Base-by-base conservation (phyloP, 768 basidiomycete species). In the Boletus pseudo-olivaceus region DNA sequence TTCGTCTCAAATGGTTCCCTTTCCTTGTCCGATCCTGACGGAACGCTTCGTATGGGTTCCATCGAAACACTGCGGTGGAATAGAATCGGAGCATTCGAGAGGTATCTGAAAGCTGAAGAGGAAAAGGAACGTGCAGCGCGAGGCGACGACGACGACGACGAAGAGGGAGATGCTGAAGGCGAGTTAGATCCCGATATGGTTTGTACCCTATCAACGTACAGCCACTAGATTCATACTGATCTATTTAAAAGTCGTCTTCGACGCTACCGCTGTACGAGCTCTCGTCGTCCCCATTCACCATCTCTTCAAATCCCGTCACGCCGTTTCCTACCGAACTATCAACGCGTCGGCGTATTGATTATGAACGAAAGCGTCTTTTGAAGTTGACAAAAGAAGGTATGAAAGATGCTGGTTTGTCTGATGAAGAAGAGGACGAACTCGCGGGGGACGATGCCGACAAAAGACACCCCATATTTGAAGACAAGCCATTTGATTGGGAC, bases 1-100 rank as follows among this genome's bases (percentile, higher is more conserved):
- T 88, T 90, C 65, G 59, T 61, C 7, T 84, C 83, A 1, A 70
- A 72, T 20, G 82, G 82, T 0, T 71, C 68, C 3, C 38, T 69
- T 35, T 67, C 64, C n/a, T 29, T 69, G 27, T 64, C 59, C 9
- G 20, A 63, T 40, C 69, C 67, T 2, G 61, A 53, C 1, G 55
- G 30, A 19, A 62, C 63, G 23, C 50, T 69, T 45, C 63, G 58
- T 4, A 60, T 65, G 49, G 61, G 67, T 26, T 44, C 54, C 2
- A 37, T 69, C 10, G 60, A 69, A 17, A 63, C 65, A 11, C n/a
- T 62, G 14, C 67, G 69, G 2, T 69, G 67, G 67, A 69, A 69
- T 39, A 57, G 65, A 34, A 53, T 71, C 15, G 63, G 63, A 3
- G 60, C 61, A 12, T 69, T 65, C 23, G 67, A 70, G 4, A 64